Conservation (phyloP, 371 early-diverging fungal species). For the Choanephora cucurbitarum region DNA sequence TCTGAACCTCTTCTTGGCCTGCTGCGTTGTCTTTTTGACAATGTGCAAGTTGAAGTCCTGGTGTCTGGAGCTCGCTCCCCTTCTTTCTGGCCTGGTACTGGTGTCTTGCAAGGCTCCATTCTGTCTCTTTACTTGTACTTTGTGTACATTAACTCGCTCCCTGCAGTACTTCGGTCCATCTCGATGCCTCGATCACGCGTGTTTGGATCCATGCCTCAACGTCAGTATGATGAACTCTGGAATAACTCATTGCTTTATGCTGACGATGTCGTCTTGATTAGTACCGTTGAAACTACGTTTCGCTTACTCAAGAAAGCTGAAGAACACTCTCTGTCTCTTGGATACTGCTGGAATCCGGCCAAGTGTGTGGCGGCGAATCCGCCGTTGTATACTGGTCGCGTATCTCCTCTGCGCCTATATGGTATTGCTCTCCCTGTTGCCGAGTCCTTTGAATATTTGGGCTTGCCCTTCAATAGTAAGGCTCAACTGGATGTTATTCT, state of each 20-base stretch:
- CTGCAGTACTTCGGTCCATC: conserved; percentile 1
- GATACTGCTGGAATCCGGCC: conserved; percentile 20
- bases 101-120: conserved; percentile 24
- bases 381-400: background rate
- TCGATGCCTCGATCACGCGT: background rate
- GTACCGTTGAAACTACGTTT: background rate
- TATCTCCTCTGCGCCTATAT: conserved; percentile 6
- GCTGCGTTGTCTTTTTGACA: conserved; percentile 13
- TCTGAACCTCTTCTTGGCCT: conserved; percentile 11
- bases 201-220: background rate
- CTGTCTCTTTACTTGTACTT: conserved; percentile 23
- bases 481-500: background rate
- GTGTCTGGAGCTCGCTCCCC: background rate
- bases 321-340: conserved; percentile 7
- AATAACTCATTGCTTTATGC: conserved; percentile 14
- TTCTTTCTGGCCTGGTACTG: conserved; percentile 18
- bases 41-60: conserved; percentile 8
- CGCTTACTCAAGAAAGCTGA: conserved; percentile 6
- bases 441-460: conserved; percentile 10
- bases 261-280: conserved; percentile 20
- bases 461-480: conserved; percentile 7
- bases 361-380: conserved; percentile 15
- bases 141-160: conserved; percentile 18
- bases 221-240: background rate
- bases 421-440: background rate